These are phyloP conservation scores for Coemansia sp. DNA, from an alignment of 192 early-diverging fungal genomes.

Conservation along the genomic window DNA sequence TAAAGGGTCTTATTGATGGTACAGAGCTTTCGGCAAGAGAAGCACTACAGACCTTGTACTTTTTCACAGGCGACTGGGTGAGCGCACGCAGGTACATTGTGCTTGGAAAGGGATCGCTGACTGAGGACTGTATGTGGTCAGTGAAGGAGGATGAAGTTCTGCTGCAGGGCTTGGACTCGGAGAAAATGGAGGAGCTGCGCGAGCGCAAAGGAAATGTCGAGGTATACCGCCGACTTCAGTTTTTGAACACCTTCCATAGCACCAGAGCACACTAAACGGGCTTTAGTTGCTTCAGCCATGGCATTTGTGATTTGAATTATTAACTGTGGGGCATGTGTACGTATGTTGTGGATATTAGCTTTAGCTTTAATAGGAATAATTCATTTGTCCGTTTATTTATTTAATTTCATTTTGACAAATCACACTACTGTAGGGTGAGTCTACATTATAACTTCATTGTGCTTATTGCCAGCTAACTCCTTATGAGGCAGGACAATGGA, in stretches of 20 bases:
- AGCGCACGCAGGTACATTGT: slow-evolving; percentile 40
- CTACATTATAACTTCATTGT: slow-evolving; percentile 96
- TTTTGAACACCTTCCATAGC: slow-evolving; percentile 47
- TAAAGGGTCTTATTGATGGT: slow-evolving; percentile 46
- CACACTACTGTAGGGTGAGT: background rate
- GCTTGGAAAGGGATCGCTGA: slow-evolving; percentile 9
- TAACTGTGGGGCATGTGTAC: too few species aligned
- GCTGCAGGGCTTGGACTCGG: slow-evolving; percentile 19
- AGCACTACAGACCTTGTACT: slow-evolving; percentile 36
- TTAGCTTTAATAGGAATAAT: background rate
- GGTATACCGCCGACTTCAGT: slow-evolving; percentile 53
- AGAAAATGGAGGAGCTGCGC: slow-evolving; percentile 37
- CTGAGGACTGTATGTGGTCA: slow-evolving; percentile 35
- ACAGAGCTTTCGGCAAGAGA: slow-evolving; percentile 27
- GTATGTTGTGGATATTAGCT: background rate
- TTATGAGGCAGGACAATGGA: slow-evolving; percentile 98
- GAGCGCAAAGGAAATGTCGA: slow-evolving; percentile 44
- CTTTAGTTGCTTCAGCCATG: background rate
- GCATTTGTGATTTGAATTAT: too few species aligned
- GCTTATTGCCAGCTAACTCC: slow-evolving; percentile 84
- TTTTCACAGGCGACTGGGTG: slow-evolving; percentile 50
- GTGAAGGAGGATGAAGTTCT: slow-evolving; percentile 31
- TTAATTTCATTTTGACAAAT: slow-evolving; percentile 4
- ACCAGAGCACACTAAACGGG: slow-evolving; percentile 3
- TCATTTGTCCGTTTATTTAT: background rate